These are phyloP conservation scores for Malassezia psittaci DNA, from an alignment of 1,284 basidiomycete genomes.

Conservation along the genomic window DNA sequence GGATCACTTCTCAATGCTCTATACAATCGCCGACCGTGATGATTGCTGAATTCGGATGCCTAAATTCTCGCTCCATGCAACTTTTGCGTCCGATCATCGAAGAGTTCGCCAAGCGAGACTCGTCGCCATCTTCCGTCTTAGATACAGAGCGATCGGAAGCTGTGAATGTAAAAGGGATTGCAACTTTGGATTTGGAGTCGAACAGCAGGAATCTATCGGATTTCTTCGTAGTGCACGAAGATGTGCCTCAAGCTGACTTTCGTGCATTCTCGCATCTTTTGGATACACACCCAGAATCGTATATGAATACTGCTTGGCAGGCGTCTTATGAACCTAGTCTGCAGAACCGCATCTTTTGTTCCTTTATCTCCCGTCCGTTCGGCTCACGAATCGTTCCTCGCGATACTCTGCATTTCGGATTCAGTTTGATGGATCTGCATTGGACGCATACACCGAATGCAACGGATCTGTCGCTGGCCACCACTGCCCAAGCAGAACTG, in stretches of 20 bases:
- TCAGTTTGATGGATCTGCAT: constrained; percentile 49
- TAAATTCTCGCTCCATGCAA: constrained; percentile 43
- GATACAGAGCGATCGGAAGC: not conserved
- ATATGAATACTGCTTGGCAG: constrained; percentile 41
- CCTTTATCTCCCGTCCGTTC: constrained; percentile 44
- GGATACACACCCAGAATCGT: constrained; percentile 38
- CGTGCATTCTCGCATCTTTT: constrained; percentile 38
- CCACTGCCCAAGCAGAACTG: constrained; percentile 48
- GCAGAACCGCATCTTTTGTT: constrained; percentile 41
- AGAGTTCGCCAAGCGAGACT: constrained; percentile 24
- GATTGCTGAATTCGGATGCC: constrained; percentile 48
- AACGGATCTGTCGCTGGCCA: constrained; percentile 35
- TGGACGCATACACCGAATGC: constrained; percentile 46
- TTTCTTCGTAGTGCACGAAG: constrained; percentile 47
- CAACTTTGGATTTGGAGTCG: not conserved
- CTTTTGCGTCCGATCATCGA: constrained; percentile 45
- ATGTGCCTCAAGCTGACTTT: constrained; percentile 43
- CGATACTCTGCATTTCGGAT: constrained; percentile 43
- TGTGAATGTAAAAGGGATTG: not conserved
- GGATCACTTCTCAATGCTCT: constrained; percentile 25
- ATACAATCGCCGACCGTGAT: constrained; percentile 18
- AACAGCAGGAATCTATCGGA: constrained; percentile 18
- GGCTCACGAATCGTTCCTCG: constrained; percentile 46
- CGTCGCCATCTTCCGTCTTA: not conserved
- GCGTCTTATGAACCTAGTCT: constrained; percentile 29